Evolutionary conservation across 2,329 filamentous ascomycete genomes (phyloP), one percentile per base, ranked within the genome.

Genomic region (Colletotrichum simmondsii): DNA sequence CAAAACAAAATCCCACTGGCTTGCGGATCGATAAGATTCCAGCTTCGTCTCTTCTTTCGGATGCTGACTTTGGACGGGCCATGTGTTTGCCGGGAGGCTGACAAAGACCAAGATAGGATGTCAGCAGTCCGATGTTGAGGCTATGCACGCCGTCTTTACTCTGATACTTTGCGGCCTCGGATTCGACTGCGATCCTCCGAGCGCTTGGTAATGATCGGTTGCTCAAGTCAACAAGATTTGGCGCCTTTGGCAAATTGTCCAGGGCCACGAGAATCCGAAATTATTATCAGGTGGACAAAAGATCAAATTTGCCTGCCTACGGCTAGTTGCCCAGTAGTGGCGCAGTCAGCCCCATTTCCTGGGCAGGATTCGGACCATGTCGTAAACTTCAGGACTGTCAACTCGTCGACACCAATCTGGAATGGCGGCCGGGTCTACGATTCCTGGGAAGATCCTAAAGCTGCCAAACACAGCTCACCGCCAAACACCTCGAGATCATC

Each of bases 31-130:
- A 35, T 64, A 49, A 32, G 22, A 26, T 49, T 30, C 32, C 6
- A 10, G 11, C 26, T 19, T 56, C 28, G 46, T 52, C 60, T 52
- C n/a, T 28, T 37, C 49, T 37, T 61, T 65, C 49, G 66, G 60
- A 52, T 65, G 71, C 60, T 73, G 57, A 69, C 58, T 54, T 63
- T 30, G 12, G 49, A 68, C 28, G 61, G 16, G 46, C 61, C 49
- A 61, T 46, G 42, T 57, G 57, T 12, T 11, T 42, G 57, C 35
- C 35, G 16, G 42, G 65, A 46, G 52, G 14, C 60, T 53, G 61
- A 56, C 49, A 35, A 53, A 12, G 46, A 24, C 11, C 26, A 49
- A 63, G 5, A 64, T 49, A 49, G 42, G 42, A 64, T 53, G 46
- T 69, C 53, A 54, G 46, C 59, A 52, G 32, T 65, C 56, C 35